Base-by-base conservation (phyloP, 495 filamentous ascomycete species). In the Arthonia radiata region DNA sequence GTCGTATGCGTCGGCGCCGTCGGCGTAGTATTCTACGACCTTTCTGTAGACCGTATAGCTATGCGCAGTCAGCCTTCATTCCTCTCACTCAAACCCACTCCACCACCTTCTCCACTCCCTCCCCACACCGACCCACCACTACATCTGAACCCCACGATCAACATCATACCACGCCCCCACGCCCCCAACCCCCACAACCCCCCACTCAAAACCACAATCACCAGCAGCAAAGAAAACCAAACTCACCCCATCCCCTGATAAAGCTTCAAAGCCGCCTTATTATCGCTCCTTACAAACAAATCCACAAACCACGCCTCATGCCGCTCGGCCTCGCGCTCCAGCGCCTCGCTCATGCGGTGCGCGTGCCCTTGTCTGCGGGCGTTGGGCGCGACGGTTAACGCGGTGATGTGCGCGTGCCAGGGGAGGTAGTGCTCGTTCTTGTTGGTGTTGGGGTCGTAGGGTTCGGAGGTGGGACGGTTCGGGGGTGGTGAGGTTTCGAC, bases 371-470 rank as follows among this genome's bases (percentile, higher is more conserved):
- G 64, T 15, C 83, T 67, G 11, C 83, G 70, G 31, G 71, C 78
- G 37, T 71, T 64, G 0, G 86, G 86, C 9, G 82, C 75, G 14
- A 97, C 78, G 2, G 86, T 93, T 11, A 97, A 57, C 21, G 82
- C 82, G 11, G 86, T 97, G 49, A 97, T 90, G 51, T 97, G 86
- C 16, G 82, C 86, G 49, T 94, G 86, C 76, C 79, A 94, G 14
- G 89, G 82, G 12, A 83, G 73, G 49, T 83, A 91, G 51, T 89
- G 44, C 5, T 40, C 36, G 30, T 51, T 39, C 3, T 41, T 36
- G 31, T 39, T 46, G 0, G 45, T 41, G 19, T 28, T 18, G 2
- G 49, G 77, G 36, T 72, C 60, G 27, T 71, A 78, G 40, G 65
- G 62, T 26, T 60, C 50, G n/a, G n/a, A n/a, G n/a, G n/a, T n/a